Base-by-base conservation (phyloP, 768 basidiomycete species). In the Candolleomyces aberdarensis region DNA sequence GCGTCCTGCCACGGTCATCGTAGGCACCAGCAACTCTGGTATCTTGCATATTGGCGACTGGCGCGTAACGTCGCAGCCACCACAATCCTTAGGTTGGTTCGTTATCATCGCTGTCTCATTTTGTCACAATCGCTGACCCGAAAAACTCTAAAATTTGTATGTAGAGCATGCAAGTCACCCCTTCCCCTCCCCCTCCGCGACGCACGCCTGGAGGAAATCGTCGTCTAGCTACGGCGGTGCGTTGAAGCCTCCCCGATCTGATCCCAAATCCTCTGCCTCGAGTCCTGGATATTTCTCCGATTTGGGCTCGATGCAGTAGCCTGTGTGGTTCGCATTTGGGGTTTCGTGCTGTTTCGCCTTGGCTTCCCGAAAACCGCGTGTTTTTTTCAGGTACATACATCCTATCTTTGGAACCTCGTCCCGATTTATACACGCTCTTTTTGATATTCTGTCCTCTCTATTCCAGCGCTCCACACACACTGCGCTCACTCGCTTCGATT, bases 1-100 rank as follows among this genome's bases (percentile, higher is more conserved):
- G 1, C 63, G 60, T 11, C 60, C 63, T 9, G 59, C 53, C 58
- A 31, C 59, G n/a, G 39, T 62, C 15, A 47, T 44, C 39, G 47
- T 36, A 19, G 32, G 20, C 36, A 19, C 52, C 26, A 20, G n/a
- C 26, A 36, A 2, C 29, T 17, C 31, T 10, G 29, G 52, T 4
- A 26, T 54, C 54, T 19, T 26, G 54, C 32, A 19, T 10, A 56
- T 22, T 20, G 54, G 54, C 14, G 54, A 39, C 22, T 41, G 19
- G 31, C 39, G 54, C 54, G 19, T 39, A 46, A 46, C 44, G 10
- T 20, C 15, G 19, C 44, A 46, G 15, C 15, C 44, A 46, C 17
- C 17, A 3, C 44, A 17, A 14, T 46, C 19, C 6, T 46, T 46
- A 36, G 29, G 36, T 36, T 36, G 26, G 29, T 31, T 31, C 17